Base-by-base conservation (phyloP, 331 rosid species). In the Spiraea crenata region DNA sequence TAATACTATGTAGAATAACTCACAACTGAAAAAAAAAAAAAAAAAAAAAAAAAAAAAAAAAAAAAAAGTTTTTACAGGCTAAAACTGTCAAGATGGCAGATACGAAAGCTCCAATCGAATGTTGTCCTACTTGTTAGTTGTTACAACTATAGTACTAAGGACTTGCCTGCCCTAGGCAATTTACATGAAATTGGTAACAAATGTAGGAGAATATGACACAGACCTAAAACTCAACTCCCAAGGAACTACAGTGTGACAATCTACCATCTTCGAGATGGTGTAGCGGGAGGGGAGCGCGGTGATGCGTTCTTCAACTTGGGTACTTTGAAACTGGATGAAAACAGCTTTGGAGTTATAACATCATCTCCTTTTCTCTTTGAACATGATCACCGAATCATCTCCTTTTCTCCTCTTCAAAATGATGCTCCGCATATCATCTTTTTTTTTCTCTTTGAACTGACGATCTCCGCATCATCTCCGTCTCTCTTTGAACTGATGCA, bases 321-420 rank as follows among this genome's bases (percentile, higher is more conserved):
- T 83, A 89, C 87, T 85, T 84, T 90, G 76, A 92, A 88, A 67
- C 76, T 38, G 61, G 91, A 74, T n/a, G 96, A 70, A 82, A 92
- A 88, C 74, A 90, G 77, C 65, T 85, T 90, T 19, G 95, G 91
- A 48, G 90, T 72, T 44, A 59, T 42, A 61, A n/a, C 82, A 8
- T 76, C 69, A 15, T 48, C 63, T 46, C 62, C 77, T 67, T 90
- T 85, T 85, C 96, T 87, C 88, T 92, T 92, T 60, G 65, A 76
- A 54, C 84, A n/a, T n/a, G n/a, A n/a, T n/a, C n/a, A n/a, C n/a
- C n/a, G n/a, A n/a, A n/a, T n/a, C n/a, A n/a, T n/a, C n/a, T n/a
- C n/a, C n/a, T n/a, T n/a, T n/a, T n/a, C n/a, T n/a, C n/a, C n/a
- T n/a, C n/a, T n/a, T n/a, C n/a, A n/a, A n/a, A n/a, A n/a, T n/a